These are phyloP conservation scores for Passalora sequoiae DNA, from an alignment of 2,329 filamentous ascomycete genomes.

Conservation along the genomic window DNA sequence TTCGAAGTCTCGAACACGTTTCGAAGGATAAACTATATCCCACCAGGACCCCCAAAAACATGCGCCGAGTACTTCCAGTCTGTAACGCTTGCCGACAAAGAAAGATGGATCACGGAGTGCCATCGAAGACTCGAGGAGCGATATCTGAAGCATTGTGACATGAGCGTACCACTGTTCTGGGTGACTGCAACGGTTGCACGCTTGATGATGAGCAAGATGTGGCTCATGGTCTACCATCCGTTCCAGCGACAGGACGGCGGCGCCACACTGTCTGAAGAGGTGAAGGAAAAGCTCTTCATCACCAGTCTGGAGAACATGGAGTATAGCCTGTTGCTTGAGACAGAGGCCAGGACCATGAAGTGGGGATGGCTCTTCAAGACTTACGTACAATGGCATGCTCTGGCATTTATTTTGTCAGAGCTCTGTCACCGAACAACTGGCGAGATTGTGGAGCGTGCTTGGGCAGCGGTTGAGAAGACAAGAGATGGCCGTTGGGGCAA, in stretches of 20 bases:
- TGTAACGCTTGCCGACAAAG: constrained; percentile 44
- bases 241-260: constrained; percentile 57
- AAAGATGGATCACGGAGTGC: constrained; percentile 47
- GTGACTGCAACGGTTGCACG: constrained; percentile 63
- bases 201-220: constrained; percentile 72
- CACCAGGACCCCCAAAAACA: constrained; percentile 38
- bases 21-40: constrained; percentile 43
- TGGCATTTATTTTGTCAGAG: constrained; percentile 58
- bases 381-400: constrained; percentile 61
- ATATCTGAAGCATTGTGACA: constrained; percentile 50
- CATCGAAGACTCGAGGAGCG: constrained; percentile 45
- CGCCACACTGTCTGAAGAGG: constrained; percentile 55
- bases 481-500: constrained; percentile 40
- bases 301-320: constrained; percentile 72
- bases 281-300: constrained; percentile 63
- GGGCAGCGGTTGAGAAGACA: constrained; percentile 51
- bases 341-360: constrained; percentile 55
- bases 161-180: constrained; percentile 59
- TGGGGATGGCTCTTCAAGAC: constrained; percentile 63
- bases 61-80: constrained; percentile 42
- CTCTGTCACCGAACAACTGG: constrained; percentile 54
- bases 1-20: constrained; percentile 49
- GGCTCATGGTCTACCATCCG: constrained; percentile 70
- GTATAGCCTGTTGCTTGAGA: constrained; percentile 61
- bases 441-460: constrained; percentile 56